Conservation (phyloP, 129 eudicot species). For the Flaveria bidentis region DNA sequence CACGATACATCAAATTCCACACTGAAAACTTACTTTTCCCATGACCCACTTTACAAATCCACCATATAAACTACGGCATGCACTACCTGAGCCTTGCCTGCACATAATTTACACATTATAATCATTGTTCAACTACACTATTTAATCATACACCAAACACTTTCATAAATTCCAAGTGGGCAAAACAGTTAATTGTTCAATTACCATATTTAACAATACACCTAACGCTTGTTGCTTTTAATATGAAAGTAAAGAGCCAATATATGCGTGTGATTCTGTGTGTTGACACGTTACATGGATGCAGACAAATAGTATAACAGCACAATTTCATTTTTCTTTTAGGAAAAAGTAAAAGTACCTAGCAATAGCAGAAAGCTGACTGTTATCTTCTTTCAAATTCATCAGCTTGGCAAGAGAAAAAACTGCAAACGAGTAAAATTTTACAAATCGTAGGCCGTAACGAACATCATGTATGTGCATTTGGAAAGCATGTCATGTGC, state of each 20-base stretch:
- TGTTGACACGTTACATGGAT: conserved; percentile 6
- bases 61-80: conserved; percentile 98
- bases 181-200: conserved; percentile 1
- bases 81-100: conserved; percentile 99
- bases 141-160: neutral
- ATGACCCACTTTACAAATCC: conserved; percentile 99
- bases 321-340: neutral
- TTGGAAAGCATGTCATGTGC: neutral
- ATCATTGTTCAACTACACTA: neutral
- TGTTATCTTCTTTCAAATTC: conserved; percentile 92
- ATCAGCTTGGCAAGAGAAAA: conserved; percentile 92
- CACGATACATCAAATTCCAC: neutral
- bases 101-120: conserved; percentile 15
- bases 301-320: neutral
- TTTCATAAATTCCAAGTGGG: neutral
- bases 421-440: conserved; percentile 48
- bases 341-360: conserved; percentile 53
- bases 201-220: neutral
- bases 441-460: conserved; percentile 10
- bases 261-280: neutral
- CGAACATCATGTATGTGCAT: conserved; percentile 2
- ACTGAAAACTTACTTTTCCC: conserved; percentile 71
- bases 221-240: neutral
- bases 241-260: conserved; percentile 5
- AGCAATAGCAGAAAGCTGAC: conserved; percentile 89